Conservation (phyloP, 768 basidiomycete species). For the Amanita subjunquillea region DNA sequence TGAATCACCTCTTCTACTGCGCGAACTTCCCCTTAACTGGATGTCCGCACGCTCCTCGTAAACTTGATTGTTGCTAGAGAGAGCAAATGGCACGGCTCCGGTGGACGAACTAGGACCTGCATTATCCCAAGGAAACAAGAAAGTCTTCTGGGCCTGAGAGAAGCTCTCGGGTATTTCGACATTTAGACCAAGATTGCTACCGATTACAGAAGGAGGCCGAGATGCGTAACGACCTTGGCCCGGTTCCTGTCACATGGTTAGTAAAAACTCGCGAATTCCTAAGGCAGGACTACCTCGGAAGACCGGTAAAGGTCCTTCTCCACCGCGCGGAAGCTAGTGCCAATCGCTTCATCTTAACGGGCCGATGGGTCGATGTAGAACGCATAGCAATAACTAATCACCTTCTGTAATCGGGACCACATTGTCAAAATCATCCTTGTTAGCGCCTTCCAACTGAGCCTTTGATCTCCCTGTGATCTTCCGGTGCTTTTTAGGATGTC, state of each 20-base stretch:
- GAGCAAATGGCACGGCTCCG: slow-evolving; percentile 22
- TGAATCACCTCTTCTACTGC: slow-evolving; percentile 50
- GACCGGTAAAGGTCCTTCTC: slow-evolving; percentile 23
- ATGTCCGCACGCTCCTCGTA: slow-evolving; percentile 44
- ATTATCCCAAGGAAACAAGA: slow-evolving; percentile 79
- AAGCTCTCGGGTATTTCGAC: slow-evolving; percentile 24
- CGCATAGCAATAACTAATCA: background rate
- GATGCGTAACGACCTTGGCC: slow-evolving; percentile 76
- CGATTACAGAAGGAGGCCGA: slow-evolving; percentile 39
- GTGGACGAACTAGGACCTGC: slow-evolving; percentile 59
- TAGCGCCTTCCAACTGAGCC: background rate
- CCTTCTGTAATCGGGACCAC: background rate
- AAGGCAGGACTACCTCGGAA: slow-evolving; percentile 42
- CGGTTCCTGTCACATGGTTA: slow-evolving; percentile 47
- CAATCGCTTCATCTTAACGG: slow-evolving; percentile 1
- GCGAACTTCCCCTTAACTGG: slow-evolving; percentile 41
- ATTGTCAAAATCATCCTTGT: background rate
- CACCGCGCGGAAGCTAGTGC: slow-evolving; percentile 1
- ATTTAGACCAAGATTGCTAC: slow-evolving; percentile 37
- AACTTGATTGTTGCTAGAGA: slow-evolving; percentile 31
- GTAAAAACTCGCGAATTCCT: background rate
- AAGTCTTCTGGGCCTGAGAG: slow-evolving; percentile 53
- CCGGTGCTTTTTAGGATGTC: slow-evolving; percentile 38
- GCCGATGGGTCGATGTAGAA: background rate
- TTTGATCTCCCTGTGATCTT: slow-evolving; percentile 16